phyloP scores from a whole-genome alignment of 164 flowering plant species.

The Macadamia tetraphylla region DNA sequence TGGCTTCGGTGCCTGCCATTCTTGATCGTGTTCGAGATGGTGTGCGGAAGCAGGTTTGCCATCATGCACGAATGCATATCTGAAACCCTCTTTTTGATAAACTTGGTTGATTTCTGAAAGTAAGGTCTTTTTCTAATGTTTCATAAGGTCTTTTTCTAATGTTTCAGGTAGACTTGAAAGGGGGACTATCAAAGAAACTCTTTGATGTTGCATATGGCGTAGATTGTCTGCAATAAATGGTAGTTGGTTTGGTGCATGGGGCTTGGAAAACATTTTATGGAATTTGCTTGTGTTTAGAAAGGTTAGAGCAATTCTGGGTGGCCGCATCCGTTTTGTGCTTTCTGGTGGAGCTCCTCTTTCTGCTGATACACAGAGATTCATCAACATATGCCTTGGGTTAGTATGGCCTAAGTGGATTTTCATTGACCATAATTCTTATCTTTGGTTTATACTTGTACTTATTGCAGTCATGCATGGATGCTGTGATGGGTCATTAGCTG shows the following conservation, averaged over 20 bases:
- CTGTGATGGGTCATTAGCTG: too few relatives aligned
- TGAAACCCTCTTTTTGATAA: background rate
- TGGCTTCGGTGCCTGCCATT: constrained; percentile 97
- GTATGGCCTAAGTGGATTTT: constrained; percentile 20
- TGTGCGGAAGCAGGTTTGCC: constrained; percentile 73
- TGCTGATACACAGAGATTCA: constrained; percentile 92
- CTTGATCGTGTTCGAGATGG: constrained; percentile 98
- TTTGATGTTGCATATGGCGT: constrained; percentile 81
- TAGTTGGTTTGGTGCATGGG: constrained; percentile 99
- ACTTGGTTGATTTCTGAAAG: background rate
- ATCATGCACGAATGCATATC: background rate
- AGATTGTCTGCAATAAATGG: constrained; percentile 81
- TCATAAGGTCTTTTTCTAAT: constrained; percentile 9
- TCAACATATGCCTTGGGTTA: constrained; percentile 92
- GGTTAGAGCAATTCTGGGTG: constrained; percentile 80
- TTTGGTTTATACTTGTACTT: too few relatives aligned
- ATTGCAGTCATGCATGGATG: too few relatives aligned
- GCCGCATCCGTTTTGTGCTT: constrained; percentile 78
- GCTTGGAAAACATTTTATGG: constrained; percentile 76
- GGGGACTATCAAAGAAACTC: constrained; percentile 72
- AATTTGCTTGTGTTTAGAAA: constrained; percentile 75
- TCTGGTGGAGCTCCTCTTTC: constrained; percentile 99
- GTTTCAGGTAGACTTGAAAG: constrained; percentile 74
- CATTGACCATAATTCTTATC: background rate
- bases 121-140: constrained; percentile 9